Percentiles rank a stretch among this genome's conserved stretches.
phyloP scores from a whole-genome alignment of 83 land plant genomes.

The Thuja plicata region DNA sequence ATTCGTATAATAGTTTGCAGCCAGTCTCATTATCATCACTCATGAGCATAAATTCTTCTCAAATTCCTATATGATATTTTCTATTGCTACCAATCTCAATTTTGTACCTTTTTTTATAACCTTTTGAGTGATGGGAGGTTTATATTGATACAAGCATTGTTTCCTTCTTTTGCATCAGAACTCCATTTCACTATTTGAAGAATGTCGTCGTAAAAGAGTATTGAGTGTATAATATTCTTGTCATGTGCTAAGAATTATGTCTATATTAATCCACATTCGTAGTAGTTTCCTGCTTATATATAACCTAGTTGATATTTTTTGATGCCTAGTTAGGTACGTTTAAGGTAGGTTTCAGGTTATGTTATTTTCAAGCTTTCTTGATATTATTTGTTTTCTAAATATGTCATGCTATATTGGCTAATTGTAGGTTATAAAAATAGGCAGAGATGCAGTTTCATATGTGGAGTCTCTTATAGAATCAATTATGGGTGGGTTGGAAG shows the following conservation, averaged over 20 bases:
- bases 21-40: no score
- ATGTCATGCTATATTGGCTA: not conserved
- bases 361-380: not conserved
- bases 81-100: no score
- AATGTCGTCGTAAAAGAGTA: no score
- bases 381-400: constrained; percentile 9
- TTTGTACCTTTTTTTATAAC: no score
- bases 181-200: no score
- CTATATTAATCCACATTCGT: not conserved
- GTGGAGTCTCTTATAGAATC: constrained; percentile 95
- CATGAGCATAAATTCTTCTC: no score
- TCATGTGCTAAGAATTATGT: not conserved
- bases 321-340: not conserved
- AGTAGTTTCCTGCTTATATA: not conserved
- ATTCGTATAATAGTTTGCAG: no score
- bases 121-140: no score
- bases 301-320: not conserved
- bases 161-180: no score
- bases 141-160: no score
- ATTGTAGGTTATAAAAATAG: constrained; percentile 77
- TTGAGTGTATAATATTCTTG: not conserved
- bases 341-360: not conserved
- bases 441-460: constrained; percentile 91
- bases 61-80: no score
- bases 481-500: constrained; percentile 99